Evolutionary conservation across 1,284 basidiomycete species (phyloP).

Genomic region (Leucoagaricus sp.): DNA sequence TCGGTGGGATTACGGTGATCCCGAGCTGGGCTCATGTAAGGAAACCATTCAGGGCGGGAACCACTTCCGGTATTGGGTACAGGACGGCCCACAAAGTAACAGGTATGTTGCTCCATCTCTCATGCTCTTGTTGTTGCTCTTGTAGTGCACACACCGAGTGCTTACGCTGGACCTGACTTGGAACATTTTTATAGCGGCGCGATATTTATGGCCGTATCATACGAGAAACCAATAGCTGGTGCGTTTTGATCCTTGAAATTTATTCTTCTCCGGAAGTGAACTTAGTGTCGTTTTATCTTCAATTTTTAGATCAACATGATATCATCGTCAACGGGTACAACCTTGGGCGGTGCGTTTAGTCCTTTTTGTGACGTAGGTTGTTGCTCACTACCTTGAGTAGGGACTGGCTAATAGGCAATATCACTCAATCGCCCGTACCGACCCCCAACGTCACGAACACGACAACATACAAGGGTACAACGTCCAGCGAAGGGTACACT

Average conservation of each 20-base stretch:
- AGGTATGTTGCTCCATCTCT: constrained; percentile 38
- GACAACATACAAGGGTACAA: constrained; percentile 58
- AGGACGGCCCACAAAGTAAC: constrained; percentile 64
- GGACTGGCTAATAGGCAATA: constrained; percentile 83
- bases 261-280: background rate
- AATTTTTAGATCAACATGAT: constrained; percentile 40
- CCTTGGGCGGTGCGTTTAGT: constrained; percentile 38
- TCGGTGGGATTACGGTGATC: constrained; percentile 80
- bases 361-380: background rate
- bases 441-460: constrained; percentile 58
- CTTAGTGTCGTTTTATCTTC: background rate
- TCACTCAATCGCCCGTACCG: constrained; percentile 59
- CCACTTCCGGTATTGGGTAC: constrained; percentile 91
- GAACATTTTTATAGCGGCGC: constrained; percentile 54
- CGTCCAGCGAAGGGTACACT: constrained; percentile 60
- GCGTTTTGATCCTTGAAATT: constrained; percentile 28
- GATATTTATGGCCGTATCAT: constrained; percentile 82
- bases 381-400: constrained; percentile 32
- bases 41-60: constrained; percentile 89
- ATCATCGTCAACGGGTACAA: constrained; percentile 50
- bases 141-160: background rate
- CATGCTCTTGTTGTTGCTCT: background rate
- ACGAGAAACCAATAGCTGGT: constrained; percentile 67
- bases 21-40: constrained; percentile 75
- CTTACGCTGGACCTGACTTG: constrained; percentile 1